These are phyloP conservation scores for Falciphora oryzae DNA, from an alignment of 2,329 filamentous ascomycete species.

Conservation along the genomic window DNA sequence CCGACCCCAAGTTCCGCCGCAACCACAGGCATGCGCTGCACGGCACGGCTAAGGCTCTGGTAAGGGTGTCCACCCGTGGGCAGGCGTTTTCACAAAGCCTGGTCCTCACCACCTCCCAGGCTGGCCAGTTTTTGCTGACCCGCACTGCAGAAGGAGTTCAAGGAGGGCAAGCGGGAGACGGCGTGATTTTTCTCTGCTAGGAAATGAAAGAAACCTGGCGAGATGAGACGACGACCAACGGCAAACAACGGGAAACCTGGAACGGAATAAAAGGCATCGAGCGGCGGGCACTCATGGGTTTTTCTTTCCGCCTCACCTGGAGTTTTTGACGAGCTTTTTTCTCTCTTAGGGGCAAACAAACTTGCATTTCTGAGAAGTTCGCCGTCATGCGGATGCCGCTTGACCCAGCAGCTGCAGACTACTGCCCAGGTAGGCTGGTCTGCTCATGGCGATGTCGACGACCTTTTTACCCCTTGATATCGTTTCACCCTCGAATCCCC, in stretches of 20 bases:
- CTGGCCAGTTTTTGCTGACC: slow-evolving; percentile 7
- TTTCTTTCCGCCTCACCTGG: slow-evolving; percentile 6
- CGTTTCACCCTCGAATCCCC: background rate
- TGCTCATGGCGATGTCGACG: background rate
- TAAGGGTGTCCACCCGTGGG: slow-evolving; percentile 29
- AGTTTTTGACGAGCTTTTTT: slow-evolving; percentile 12
- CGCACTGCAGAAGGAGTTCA: slow-evolving; percentile 78
- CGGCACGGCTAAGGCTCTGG: slow-evolving; percentile 96
- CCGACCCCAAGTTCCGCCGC: slow-evolving; percentile 99
- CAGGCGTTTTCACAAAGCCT: background rate
- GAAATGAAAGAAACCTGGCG: background rate
- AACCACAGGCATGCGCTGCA: slow-evolving; percentile 99
- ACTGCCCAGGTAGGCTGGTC: background rate
- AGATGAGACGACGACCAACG: slow-evolving; percentile 7
- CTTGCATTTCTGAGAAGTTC: slow-evolving; percentile 2
- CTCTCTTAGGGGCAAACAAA: slow-evolving; percentile 6
- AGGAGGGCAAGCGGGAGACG: slow-evolving; percentile 60
- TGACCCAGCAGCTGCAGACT: background rate
- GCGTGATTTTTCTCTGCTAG: slow-evolving; percentile 21
- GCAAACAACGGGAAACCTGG: slow-evolving; percentile 7
- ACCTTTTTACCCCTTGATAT: background rate
- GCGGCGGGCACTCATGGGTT: slow-evolving; percentile 6
- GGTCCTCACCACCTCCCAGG: background rate
- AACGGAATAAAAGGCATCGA: slow-evolving; percentile 10
- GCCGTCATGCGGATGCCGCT: background rate